Base-by-base conservation (phyloP, 257 asterid genomes). In the Salvia hispanica region DNA sequence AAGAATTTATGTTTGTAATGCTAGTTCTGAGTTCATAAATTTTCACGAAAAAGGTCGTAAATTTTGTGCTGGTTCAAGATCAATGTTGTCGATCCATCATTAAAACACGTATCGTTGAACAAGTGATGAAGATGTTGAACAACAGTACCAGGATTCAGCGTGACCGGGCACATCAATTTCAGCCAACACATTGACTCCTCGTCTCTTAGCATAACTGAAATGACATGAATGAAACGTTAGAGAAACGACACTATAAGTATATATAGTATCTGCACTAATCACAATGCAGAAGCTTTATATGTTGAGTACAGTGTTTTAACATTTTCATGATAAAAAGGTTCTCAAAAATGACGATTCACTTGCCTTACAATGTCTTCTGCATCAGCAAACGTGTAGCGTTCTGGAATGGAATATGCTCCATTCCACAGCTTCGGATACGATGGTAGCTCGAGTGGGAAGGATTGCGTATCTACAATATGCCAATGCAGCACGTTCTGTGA, bases 161-260 rank as follows among this genome's bases (percentile, higher is more conserved):
- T 93, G 97, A 33, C 99, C 97, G 0, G 99, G 99, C 42, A 93
- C 95, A 69, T 93, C 99, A 37, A 93, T 72, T 72, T 93, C 99
- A 45, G 99, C 99, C 77, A 93, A 79, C 12, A 90, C 95, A 40
- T 86, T 81, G 63, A 93, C 76, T 69, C 99, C 99, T 31, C 91
- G 93, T 50, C 74, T 77, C 72, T 83, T 80, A 25, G 99, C 99
- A 75, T 88, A 90, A 46, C 99, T 93, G 85, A 66, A 73, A 77
- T 28, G 60, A 1, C 31, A 25, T 0, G 31, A 25, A 25, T 25
- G 31, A 25, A 36, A 36, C 40, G 40, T 45, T 25, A 25, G 31
- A 25, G 31, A 25, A 25, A 25, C 2, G 31, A 25, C 31, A 25
- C 31, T 25, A 25, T 25, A 25, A 0, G 31, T 25, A 25, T 25